A percentile compares a stretch with the other conserved stretches of the same genome.
Conservation (phyloP, 2,329 filamentous ascomycete species). For the Sporothrix pseudoabietina region DNA sequence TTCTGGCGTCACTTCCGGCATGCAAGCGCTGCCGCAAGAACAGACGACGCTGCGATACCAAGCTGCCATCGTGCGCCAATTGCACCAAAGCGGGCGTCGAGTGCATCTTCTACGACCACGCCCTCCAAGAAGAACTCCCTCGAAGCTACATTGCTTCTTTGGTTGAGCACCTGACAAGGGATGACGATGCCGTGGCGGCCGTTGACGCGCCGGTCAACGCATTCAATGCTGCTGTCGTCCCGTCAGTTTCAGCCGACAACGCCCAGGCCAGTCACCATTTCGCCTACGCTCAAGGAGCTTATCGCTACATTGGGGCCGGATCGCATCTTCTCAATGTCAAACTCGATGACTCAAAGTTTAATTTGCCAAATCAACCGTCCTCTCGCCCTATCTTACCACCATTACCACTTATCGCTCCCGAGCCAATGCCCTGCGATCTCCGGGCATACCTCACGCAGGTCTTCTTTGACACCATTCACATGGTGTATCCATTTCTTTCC, state of each 20-base stretch:
- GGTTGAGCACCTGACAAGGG: slow-evolving; percentile 11
- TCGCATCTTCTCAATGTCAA: slow-evolving; percentile 17
- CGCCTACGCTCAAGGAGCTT: slow-evolving; percentile 20
- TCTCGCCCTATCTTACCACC: not conserved
- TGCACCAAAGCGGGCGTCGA: slow-evolving; percentile 25
- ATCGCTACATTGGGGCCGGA: slow-evolving; percentile 18
- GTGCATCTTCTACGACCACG: slow-evolving; percentile 27
- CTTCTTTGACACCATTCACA: slow-evolving; percentile 22
- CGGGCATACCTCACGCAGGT: not conserved
- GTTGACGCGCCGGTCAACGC: not conserved
- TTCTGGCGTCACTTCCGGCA: slow-evolving; percentile 14
- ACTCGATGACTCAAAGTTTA: not conserved
- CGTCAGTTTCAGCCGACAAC: too few species aligned
- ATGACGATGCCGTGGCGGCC: not conserved
- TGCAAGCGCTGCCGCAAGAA: slow-evolving; percentile 27
- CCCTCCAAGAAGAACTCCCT: slow-evolving; percentile 26
- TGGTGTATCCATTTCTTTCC: slow-evolving; percentile 15
- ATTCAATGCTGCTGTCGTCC: not conserved
- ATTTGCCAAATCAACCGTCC: not conserved
- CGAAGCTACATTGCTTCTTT: slow-evolving; percentile 26
- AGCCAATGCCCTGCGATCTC: not conserved
- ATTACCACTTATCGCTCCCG: not conserved
- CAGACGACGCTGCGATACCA: slow-evolving; percentile 21
- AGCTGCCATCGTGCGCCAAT: slow-evolving; percentile 23
- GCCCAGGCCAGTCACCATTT: not conserved